phyloP scores from a whole-genome alignment of 306 rosid genomes.

The Inga oerstediana region DNA sequence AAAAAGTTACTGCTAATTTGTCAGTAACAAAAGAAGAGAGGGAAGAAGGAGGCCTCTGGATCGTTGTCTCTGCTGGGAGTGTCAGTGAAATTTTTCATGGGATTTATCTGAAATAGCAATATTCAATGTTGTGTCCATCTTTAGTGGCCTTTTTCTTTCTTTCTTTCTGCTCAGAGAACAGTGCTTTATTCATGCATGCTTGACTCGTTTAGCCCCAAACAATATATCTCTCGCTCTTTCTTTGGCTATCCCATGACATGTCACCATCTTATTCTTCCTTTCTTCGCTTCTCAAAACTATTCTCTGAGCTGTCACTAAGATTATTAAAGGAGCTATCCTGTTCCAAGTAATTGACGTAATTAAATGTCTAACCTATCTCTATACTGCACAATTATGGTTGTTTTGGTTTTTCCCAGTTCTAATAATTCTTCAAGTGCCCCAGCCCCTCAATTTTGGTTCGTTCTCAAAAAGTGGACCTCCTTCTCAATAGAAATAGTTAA shows the following conservation, averaged over 20 bases:
- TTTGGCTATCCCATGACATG: slow-evolving; percentile 46
- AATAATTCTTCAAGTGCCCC: neutral
- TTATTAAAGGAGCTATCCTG: slow-evolving; percentile 11
- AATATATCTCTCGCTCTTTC: slow-evolving; percentile 40
- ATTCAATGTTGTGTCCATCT: slow-evolving; percentile 25
- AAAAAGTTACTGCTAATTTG: slow-evolving; percentile 14
- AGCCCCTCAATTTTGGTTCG: neutral
- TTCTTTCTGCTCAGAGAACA: slow-evolving; percentile 34
- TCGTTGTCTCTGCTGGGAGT: neutral
- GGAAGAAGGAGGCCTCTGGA: slow-evolving; percentile 14
- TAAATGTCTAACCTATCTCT: slow-evolving; percentile 3
- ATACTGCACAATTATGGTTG: neutral
- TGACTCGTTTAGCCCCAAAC: slow-evolving; percentile 54
- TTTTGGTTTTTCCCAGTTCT: neutral
- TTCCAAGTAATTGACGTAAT: neutral
- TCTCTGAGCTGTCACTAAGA: slow-evolving; percentile 25
- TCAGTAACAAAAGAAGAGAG: neutral
- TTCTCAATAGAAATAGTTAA: neutral
- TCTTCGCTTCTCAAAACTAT: slow-evolving; percentile 34
- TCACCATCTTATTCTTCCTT: slow-evolving; percentile 39
- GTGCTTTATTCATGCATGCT: slow-evolving; percentile 52
- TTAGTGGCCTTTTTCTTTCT: slow-evolving; percentile 11
- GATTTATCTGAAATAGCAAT: slow-evolving; percentile 40
- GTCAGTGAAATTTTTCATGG: slow-evolving; percentile 31
- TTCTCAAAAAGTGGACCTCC: slow-evolving; percentile 35